Conservation (phyloP, 2,329 filamentous ascomycete species). For the Fusarium sp. region DNA sequence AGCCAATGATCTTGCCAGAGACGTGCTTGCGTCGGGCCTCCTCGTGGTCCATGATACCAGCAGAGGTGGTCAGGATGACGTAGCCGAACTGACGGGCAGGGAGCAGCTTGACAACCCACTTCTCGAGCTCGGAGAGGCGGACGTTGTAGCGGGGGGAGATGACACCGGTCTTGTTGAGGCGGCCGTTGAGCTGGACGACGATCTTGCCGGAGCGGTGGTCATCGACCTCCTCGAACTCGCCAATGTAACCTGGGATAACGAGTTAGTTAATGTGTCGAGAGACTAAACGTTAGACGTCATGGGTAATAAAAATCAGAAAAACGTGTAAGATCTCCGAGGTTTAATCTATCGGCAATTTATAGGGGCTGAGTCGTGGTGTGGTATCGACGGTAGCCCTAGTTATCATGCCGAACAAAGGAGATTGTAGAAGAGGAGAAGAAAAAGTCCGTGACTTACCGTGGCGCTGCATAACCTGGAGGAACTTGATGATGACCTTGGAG, state of each 20-base stretch:
- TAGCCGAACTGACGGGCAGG: constrained; percentile 99
- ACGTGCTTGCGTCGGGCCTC: constrained; percentile 99
- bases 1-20: constrained; percentile 98
- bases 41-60: constrained; percentile 99
- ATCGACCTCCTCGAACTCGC: constrained; percentile 99
- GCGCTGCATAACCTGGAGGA: constrained; percentile 98
- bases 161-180: constrained; percentile 99
- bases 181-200: constrained; percentile 98
- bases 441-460: constrained; percentile 80
- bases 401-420: constrained; percentile 89
- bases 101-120: constrained; percentile 99
- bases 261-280: constrained; percentile 85
- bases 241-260: constrained; percentile 84
- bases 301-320: constrained; percentile 71
- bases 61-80: constrained; percentile 98
- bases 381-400: constrained; percentile 93
- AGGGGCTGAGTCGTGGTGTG: constrained; percentile 93
- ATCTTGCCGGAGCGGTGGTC: constrained; percentile 99
- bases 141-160: constrained; percentile 99
- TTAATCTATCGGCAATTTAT: constrained; percentile 99
- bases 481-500: constrained; percentile 99
- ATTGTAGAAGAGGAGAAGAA: not conserved
- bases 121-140: constrained; percentile 96
- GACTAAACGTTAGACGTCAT: constrained; percentile 95
- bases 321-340: constrained; percentile 94